phyloP scores from a whole-genome alignment of 2,329 filamentous ascomycete genomes.

The Diaporthe citrichinensis region DNA sequence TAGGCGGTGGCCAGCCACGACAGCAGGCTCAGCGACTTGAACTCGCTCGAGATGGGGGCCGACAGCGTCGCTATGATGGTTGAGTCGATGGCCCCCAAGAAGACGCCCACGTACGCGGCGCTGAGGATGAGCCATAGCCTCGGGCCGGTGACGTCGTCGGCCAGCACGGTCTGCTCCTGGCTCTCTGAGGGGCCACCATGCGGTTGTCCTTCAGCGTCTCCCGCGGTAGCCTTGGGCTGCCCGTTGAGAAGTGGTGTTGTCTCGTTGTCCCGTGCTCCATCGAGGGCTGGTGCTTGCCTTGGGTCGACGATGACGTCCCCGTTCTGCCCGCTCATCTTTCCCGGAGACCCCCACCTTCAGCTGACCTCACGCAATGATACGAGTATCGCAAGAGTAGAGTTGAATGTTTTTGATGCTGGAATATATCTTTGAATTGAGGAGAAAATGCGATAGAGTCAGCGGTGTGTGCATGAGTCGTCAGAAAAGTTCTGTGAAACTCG shows the following conservation, averaged over 20 bases:
- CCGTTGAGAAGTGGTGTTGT: constrained; percentile 42
- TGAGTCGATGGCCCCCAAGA: constrained; percentile 77
- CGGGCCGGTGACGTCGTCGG: constrained; percentile 61
- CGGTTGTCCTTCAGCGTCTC: constrained; percentile 15
- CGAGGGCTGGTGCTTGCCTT: constrained; percentile 31
- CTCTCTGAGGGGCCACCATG: constrained; percentile 47
- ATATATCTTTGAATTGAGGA: not conserved
- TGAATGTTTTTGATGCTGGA: not conserved
- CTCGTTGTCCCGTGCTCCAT: constrained; percentile 34
- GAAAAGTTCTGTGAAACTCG: not conserved
- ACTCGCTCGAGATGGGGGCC: constrained; percentile 85
- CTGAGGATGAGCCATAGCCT: constrained; percentile 69
- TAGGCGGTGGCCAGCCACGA: constrained; percentile 93
- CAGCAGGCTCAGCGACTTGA: constrained; percentile 83
- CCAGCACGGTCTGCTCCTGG: constrained; percentile 63
- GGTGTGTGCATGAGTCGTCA: constrained; percentile 11
- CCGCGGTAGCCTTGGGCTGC: not conserved
- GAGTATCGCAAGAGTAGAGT: not conserved
- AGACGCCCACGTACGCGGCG: constrained; percentile 72
- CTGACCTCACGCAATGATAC: not conserved
- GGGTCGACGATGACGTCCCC: constrained; percentile 35
- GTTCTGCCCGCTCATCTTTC: constrained; percentile 27
- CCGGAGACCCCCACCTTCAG: not conserved
- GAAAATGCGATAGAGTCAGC: not conserved
- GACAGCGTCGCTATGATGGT: constrained; percentile 90